phyloP scores from a whole-genome alignment of 768 basidiomycete species.

The Boletus vermiculosoides region DNA sequence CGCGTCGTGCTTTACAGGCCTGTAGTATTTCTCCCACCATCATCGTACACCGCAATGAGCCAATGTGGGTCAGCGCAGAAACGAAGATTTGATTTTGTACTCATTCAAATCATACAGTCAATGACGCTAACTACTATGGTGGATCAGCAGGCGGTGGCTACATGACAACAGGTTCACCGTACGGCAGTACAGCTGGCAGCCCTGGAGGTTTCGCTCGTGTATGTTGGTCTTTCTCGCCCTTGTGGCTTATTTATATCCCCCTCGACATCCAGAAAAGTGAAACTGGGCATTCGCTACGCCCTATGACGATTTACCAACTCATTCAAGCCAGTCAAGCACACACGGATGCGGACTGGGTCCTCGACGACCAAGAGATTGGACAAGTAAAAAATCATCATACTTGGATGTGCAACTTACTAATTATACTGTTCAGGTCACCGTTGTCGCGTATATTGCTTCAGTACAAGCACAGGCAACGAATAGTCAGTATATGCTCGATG shows the following conservation, averaged over 20 bases:
- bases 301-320: conserved; percentile 78
- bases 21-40: neutral
- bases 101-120: conserved; percentile 17
- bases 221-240: conserved; percentile 16
- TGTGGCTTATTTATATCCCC: neutral
- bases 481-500: conserved; percentile 74
- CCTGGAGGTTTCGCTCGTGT: conserved; percentile 53
- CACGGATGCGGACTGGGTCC: conserved; percentile 82
- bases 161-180: conserved; percentile 59
- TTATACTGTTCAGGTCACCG: conserved; percentile 49
- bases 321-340: conserved; percentile 76
- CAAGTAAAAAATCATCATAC: conserved; percentile 49
- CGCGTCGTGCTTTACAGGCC: conserved; percentile 13
- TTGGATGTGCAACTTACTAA: conserved; percentile 1
- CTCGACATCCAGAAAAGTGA: conserved; percentile 33
- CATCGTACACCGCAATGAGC: conserved; percentile 35
- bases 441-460: conserved; percentile 72
- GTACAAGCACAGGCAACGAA: conserved; percentile 77
- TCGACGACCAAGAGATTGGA: conserved; percentile 79
- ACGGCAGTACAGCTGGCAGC: conserved; percentile 53
- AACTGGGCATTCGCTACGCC: conserved; percentile 54
- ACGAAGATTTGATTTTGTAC: neutral
- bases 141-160: conserved; percentile 54
- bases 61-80: conserved; percentile 36
- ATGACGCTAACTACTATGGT: conserved; percentile 43